Evolutionary conservation across 352 stramenopile species (phyloP), one percentile per base, ranked within the genome.

Genomic region (Phytopythium aichiense): DNA sequence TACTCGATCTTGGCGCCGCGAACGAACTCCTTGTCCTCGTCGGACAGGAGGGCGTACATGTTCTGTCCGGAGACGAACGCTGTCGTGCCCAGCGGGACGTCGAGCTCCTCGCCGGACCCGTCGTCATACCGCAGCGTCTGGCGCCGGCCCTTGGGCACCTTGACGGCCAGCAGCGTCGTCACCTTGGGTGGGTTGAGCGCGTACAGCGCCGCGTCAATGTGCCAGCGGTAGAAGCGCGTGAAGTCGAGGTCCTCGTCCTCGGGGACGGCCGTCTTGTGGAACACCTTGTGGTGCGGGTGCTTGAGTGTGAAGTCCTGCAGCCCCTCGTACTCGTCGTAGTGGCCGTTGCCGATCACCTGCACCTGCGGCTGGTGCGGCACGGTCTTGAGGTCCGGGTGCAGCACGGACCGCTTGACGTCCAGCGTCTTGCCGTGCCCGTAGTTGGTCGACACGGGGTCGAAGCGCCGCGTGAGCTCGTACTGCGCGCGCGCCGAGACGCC

Each of bases 291-390:
- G 25, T 73, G 67, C 23, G 67, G 67, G 38, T 73, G 67, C 15
- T 68, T 65, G 49, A 73, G 64, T 18, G 63, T 68, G 45, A 73
- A 73, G 63, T 73, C 46, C 30, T 73, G 56, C 18, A 73, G 63
- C 28, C 67, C 67, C 59, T 70, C 67, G 50, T 70, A 73, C 58
- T 70, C 67, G 18, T 73, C 67, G 50, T 70, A 73, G 51, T 73
- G 67, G 45, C 67, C 67, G 25, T 73, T 61, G 9, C 67, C 67
- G 31, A 73, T 73, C 22, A 73, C 69, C 56, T 73, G 67, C 18
- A 73, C 67, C 43, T 73, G 67, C 23, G 67, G 67, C 37, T 73
- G 67, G 40, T 70, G 63, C 50, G 67, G 67, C 33, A 73, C 64
- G 5, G 67, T 70, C 63, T 71, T 73, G 7, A 73, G 56, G 51